These are phyloP conservation scores for Psidium friedrichsthalianum DNA, from an alignment of 345 rosid genomes.

Conservation along the genomic window DNA sequence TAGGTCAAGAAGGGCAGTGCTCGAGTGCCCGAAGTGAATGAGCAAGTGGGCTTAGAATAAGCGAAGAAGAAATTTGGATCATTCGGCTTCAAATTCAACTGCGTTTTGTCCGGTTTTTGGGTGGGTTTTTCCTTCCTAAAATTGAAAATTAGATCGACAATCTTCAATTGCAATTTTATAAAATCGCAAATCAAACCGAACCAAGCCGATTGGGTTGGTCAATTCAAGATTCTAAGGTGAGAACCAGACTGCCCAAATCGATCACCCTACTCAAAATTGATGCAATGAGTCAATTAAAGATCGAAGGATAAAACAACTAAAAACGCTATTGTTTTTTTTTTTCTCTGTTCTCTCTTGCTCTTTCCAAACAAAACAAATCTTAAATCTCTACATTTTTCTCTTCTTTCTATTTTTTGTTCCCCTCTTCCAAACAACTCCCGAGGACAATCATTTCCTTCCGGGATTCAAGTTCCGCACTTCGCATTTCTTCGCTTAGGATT, in stretches of 20 bases:
- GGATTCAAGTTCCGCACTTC: not conserved
- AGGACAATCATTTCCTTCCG: not conserved
- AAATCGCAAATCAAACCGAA: no score
- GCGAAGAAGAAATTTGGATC: slow-evolving; percentile 26
- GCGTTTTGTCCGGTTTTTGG: not conserved
- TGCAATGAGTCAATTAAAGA: not conserved
- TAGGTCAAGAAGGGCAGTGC: slow-evolving; percentile 37
- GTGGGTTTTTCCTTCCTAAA: no score
- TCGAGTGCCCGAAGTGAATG: slow-evolving; percentile 38
- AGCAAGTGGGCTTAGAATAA: slow-evolving; percentile 25
- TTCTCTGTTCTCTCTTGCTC: no score
- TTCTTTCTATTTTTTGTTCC: not conserved
- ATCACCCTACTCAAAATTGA: not conserved
- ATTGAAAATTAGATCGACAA: no score
- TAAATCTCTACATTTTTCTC: no score
- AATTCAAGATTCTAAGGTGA: no score
- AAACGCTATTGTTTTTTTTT: not conserved
- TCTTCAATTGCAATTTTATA: no score
- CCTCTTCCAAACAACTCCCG: not conserved
- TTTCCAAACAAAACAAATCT: no score
- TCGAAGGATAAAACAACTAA: not conserved
- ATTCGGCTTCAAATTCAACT: slow-evolving; percentile 28
- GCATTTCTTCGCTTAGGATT: not conserved
- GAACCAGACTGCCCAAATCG: no score
- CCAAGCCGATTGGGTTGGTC: no score